phyloP scores from a whole-genome alignment of 1,284 basidiomycete genomes.

The Microbotryum scabiosae region DNA sequence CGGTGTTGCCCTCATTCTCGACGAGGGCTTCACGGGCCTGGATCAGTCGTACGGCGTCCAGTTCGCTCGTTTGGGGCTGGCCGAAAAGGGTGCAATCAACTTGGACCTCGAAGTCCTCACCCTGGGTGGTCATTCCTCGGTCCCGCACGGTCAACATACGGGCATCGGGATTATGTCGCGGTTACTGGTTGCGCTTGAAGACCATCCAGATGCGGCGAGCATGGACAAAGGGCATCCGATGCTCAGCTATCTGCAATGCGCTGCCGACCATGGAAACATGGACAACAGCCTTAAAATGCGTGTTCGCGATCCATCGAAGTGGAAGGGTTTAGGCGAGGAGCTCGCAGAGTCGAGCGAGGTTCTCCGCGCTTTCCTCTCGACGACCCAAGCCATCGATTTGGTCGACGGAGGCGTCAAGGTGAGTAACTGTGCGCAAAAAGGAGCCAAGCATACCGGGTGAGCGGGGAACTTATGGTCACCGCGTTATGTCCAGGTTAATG shows the following conservation, averaged over 20 bases:
- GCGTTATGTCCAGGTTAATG: constrained; percentile 16
- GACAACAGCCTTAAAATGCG: constrained; percentile 42
- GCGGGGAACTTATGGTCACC: not conserved
- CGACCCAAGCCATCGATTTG: constrained; percentile 62
- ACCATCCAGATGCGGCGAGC: constrained; percentile 44
- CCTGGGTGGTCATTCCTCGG: constrained; percentile 33
- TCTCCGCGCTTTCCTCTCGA: constrained; percentile 48
- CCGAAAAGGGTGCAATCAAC: constrained; percentile 43
- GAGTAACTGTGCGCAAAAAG: not conserved
- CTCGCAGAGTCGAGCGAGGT: constrained; percentile 42
- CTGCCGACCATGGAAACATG: constrained; percentile 48
- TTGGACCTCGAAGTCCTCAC: constrained; percentile 33
- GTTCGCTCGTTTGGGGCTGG: constrained; percentile 43
- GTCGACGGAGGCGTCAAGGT: constrained; percentile 60
- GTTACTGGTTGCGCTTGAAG: constrained; percentile 51
- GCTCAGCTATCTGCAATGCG: constrained; percentile 46
- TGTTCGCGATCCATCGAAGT: constrained; percentile 42
- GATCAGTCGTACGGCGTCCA: constrained; percentile 37
- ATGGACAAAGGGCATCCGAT: constrained; percentile 41
- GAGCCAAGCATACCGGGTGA: not conserved
- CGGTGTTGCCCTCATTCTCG: constrained; percentile 53
- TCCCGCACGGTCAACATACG: constrained; percentile 28
- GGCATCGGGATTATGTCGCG: constrained; percentile 57
- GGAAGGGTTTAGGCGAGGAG: constrained; percentile 43
- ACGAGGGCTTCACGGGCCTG: constrained; percentile 43